Percentiles rank a stretch among this genome's conserved stretches.
These are phyloP conservation scores for Hypholoma fasciculare DNA, from an alignment of 768 basidiomycete species.

Conservation along the genomic window DNA sequence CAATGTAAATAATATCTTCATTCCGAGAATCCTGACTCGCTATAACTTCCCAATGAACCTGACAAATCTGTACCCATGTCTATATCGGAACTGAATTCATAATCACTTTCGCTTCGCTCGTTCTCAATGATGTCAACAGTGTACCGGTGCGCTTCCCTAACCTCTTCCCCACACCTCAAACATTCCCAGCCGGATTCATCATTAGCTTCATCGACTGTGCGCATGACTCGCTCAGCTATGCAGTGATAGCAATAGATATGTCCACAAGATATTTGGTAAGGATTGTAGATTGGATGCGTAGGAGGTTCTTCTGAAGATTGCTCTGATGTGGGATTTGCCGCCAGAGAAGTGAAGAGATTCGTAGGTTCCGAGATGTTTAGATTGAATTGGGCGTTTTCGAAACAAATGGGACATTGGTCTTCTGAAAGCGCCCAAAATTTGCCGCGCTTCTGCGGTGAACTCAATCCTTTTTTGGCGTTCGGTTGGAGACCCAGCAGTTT, in stretches of 20 bases:
- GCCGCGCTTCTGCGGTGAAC: slow-evolving; percentile 39
- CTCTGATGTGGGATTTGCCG: slow-evolving; percentile 16
- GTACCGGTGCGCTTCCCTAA: slow-evolving; percentile 65
- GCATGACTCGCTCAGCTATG: slow-evolving; percentile 80
- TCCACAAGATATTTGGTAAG: slow-evolving; percentile 82
- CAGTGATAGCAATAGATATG: slow-evolving; percentile 96
- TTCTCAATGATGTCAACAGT: slow-evolving; percentile 41
- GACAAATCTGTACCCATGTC: slow-evolving; percentile 56
- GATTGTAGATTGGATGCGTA: slow-evolving; percentile 69
- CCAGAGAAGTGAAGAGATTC: slow-evolving; percentile 46
- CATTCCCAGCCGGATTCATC: slow-evolving; percentile 74
- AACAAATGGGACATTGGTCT: slow-evolving; percentile 90
- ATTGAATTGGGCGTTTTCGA: slow-evolving; percentile 67
- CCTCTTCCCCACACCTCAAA: slow-evolving; percentile 70
- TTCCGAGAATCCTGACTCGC: slow-evolving; percentile 45
- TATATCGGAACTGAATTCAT: slow-evolving; percentile 58
- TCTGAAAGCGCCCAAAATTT: slow-evolving; percentile 69
- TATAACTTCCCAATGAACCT: slow-evolving; percentile 54
- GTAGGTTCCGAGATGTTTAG: slow-evolving; percentile 55
- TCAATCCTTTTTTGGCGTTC: background rate
- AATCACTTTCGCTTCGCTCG: slow-evolving; percentile 49
- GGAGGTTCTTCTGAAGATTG: slow-evolving; percentile 41
- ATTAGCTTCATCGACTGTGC: slow-evolving; percentile 64
- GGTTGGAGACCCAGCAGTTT: slow-evolving; percentile 7
- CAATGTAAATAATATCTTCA: slow-evolving; percentile 14